phyloP scores from a whole-genome alignment of 2,329 filamentous ascomycete genomes.

The Biscogniauxia marginata region DNA sequence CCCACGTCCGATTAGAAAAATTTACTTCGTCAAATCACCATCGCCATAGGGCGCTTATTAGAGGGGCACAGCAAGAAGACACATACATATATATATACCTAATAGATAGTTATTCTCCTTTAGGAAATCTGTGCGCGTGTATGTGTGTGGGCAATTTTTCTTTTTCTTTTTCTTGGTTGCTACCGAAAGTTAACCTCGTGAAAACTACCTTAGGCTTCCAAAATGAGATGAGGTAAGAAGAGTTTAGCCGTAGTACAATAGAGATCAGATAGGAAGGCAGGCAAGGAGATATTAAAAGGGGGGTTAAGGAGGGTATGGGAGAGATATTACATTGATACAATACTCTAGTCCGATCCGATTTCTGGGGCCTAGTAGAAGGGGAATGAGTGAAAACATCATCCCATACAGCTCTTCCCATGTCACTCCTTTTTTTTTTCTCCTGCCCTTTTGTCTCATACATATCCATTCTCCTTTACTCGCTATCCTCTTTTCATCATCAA shows the following conservation, averaged over 20 bases:
- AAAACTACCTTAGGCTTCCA: neutral
- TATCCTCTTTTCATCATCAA: neutral
- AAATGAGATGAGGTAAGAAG: neutral
- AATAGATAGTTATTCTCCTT: too few relatives aligned
- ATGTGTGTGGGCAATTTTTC: too few relatives aligned
- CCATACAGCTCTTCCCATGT: slow-evolving; percentile 4
- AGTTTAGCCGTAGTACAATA: neutral
- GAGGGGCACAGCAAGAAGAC: too few relatives aligned
- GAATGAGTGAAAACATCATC: slow-evolving; percentile 3
- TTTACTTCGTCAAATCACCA: too few relatives aligned
- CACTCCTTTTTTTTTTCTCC: neutral
- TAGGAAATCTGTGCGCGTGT: too few relatives aligned
- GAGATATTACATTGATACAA: slow-evolving; percentile 24
- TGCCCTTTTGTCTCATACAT: neutral
- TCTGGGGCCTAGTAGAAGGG: neutral
- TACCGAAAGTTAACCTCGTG: neutral
- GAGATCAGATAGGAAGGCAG: neutral
- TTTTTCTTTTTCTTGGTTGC: neutral
- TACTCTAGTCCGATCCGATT: slow-evolving; percentile 6
- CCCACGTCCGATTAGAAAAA: too few relatives aligned
- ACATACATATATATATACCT: too few relatives aligned
- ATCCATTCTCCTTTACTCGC: neutral
- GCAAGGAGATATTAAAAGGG: neutral
- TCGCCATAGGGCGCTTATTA: too few relatives aligned
- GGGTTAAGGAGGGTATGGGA: neutral